A percentile compares a stretch with the other conserved stretches of the same genome.
These are phyloP conservation scores for Gossypium davidsonii DNA, from an alignment of 441 rosid species.

Conservation along the genomic window DNA sequence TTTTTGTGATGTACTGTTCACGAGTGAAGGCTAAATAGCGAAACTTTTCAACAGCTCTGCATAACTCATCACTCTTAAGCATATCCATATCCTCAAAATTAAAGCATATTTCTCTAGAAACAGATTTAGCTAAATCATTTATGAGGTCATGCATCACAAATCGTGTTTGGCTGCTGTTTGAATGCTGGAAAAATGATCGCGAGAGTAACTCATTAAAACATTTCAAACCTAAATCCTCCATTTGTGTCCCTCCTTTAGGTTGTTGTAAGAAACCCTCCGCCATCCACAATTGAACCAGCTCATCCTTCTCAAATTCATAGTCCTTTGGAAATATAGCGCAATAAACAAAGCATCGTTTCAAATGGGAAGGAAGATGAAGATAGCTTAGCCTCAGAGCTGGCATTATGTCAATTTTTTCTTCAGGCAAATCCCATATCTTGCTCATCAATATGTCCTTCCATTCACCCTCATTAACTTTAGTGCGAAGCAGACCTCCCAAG, in stretches of 20 bases:
- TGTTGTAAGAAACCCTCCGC: constrained; percentile 22
- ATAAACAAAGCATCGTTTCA: constrained; percentile 17
- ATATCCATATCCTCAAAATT: not conserved
- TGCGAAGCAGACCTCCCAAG: constrained; percentile 14
- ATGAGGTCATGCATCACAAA: constrained; percentile 24
- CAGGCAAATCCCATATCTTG: constrained; percentile 12
- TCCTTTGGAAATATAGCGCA: constrained; percentile 23
- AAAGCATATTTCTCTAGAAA: not conserved
- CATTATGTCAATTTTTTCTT: not conserved
- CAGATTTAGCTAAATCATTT: constrained; percentile 19
- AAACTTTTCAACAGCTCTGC: not conserved
- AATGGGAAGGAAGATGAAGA: not conserved
- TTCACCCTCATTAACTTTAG: not conserved
- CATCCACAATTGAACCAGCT: constrained; percentile 21
- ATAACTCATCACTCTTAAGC: not conserved
- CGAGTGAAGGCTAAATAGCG: constrained; percentile 14
- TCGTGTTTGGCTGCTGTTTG: not conserved
- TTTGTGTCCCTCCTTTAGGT: not conserved
- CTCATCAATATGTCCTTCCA: constrained; percentile 17
- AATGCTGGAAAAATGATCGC: constrained; percentile 18
- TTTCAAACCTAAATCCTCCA: constrained; percentile 13
- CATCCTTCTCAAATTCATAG: constrained; percentile 13
- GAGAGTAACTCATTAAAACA: constrained; percentile 16
- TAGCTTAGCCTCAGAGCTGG: constrained; percentile 20
- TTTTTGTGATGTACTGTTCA: not conserved